Base-by-base conservation (phyloP, 2,329 filamentous ascomycete species). In the Aspergillus nomiae region DNA sequence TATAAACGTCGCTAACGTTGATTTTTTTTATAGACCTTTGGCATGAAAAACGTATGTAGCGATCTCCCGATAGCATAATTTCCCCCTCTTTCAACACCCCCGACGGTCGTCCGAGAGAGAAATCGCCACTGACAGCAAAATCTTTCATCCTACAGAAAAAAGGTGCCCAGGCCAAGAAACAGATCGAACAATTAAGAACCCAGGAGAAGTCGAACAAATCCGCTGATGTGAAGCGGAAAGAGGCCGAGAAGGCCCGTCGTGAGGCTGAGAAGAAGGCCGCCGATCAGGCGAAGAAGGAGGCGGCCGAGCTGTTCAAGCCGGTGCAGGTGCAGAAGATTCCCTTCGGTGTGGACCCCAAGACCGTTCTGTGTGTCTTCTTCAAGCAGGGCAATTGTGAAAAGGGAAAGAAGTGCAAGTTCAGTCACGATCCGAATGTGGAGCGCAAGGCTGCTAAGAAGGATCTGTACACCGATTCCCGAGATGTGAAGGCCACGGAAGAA, bases 331-430 rank as follows among this genome's bases (percentile, higher is more conserved):
- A 99, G 77, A 99, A 98, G 79, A 92, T 98, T 5, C 93, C 95
- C 1, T 98, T 99, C 70, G 95, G 95, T 58, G 95, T 98, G 60
- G 95, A 99, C 73, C 95, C 95, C 19, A 99, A 99, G 86, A 99
- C 94, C 0, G 91, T 99, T 9, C 82, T 99, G 30, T 99, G 95
- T 77, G 90, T 96, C 65, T 99, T 97, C 79, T 97, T 87, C 87
- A 98, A 97, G 80, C 96, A 97, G 80, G 95, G 95, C 38, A 90
- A 92, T 75, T 99, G 95, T 76, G 95, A 99, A 70, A 99, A 99
- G 85, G 95, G 92, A 63, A 92, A 87, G 78, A 97, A 96, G 83
- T 99, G 95, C 86, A 99, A 98, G 82, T 99, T 99, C 81, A 90
- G 92, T 58, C 95, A 99, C 81, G 94, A 99, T 75, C 81, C 93